Percentiles rank a stretch among this genome's conserved stretches.
phyloP scores from a whole-genome alignment of 108 stramenopile genomes.

The Mediolabrus comicus region DNA sequence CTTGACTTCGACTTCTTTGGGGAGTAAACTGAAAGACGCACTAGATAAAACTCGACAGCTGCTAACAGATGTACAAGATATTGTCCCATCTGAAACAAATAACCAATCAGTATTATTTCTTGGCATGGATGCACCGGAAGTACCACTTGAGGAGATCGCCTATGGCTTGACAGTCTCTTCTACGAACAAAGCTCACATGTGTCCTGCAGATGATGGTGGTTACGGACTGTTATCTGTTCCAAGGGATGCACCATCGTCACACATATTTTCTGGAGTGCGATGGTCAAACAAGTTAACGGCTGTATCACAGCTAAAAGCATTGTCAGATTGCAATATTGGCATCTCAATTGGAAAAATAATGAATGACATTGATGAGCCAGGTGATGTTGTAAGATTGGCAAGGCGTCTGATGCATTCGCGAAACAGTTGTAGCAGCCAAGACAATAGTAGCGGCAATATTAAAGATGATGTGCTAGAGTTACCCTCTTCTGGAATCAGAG shows the following conservation, averaged over 20 bases:
- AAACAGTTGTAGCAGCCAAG: neutral
- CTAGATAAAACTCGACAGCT: constrained; percentile 47
- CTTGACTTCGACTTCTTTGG: constrained; percentile 61
- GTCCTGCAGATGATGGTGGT: constrained; percentile 85
- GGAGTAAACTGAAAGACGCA: constrained; percentile 64
- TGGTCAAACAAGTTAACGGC: constrained; percentile 81
- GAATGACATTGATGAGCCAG: constrained; percentile 79
- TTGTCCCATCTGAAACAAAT: neutral
- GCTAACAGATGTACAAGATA: neutral
- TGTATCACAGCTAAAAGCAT: constrained; percentile 77
- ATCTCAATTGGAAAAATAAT: constrained; percentile 65
- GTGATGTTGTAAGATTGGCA: constrained; percentile 62
- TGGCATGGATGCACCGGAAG: constrained; percentile 86
- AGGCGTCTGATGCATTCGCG: neutral
- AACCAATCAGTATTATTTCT: constrained; percentile 68
- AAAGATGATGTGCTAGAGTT: neutral
- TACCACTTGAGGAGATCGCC: constrained; percentile 71
- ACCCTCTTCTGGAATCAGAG: neutral
- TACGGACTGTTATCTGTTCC: constrained; percentile 84
- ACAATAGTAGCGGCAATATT: neutral
- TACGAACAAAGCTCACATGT: constrained; percentile 50
- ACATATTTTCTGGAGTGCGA: constrained; percentile 53
- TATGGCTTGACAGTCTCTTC: constrained; percentile 45
- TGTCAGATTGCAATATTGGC: constrained; percentile 64
- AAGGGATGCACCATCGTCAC: constrained; percentile 30